A percentile compares a stretch with the other conserved stretches of the same genome.
Conservation (phyloP, 495 filamentous ascomycete genomes). For the Penicillium argentinense region DNA sequence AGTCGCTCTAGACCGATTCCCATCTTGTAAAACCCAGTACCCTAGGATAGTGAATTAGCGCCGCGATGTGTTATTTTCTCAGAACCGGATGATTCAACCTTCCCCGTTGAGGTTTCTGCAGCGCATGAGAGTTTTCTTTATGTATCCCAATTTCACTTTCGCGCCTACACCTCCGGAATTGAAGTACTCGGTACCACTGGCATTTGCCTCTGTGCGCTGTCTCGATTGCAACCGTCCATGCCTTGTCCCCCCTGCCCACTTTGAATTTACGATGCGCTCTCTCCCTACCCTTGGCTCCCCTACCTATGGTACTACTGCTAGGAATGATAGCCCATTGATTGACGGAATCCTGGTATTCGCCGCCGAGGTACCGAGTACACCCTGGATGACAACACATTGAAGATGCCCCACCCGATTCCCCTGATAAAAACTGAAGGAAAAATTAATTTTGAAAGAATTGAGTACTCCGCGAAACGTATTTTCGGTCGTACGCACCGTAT, state of each 20-base stretch:
- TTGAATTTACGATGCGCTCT: background rate
- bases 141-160: no score
- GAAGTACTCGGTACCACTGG: background rate
- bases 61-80: no score
- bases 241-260: background rate
- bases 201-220: constrained; percentile 15
- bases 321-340: no score
- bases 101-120: constrained; percentile 19
- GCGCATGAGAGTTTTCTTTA: no score
- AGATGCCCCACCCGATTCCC: constrained; percentile 26
- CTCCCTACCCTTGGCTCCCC: background rate
- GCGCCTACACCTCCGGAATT: no score
- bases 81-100: no score
- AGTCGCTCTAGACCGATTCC: no score
- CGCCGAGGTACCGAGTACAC: constrained; percentile 11
- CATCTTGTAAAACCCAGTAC: no score
- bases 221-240: constrained; percentile 21
- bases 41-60: no score
- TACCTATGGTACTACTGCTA: background rate
- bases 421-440: background rate
- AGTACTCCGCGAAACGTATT: constrained; percentile 12
- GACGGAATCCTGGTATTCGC: background rate
- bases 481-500: no score
- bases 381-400: constrained; percentile 16
- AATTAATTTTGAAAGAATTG: constrained; percentile 19